These are phyloP conservation scores for Rhodocollybia butyracea DNA, from an alignment of 768 basidiomycete genomes.

Conservation along the genomic window DNA sequence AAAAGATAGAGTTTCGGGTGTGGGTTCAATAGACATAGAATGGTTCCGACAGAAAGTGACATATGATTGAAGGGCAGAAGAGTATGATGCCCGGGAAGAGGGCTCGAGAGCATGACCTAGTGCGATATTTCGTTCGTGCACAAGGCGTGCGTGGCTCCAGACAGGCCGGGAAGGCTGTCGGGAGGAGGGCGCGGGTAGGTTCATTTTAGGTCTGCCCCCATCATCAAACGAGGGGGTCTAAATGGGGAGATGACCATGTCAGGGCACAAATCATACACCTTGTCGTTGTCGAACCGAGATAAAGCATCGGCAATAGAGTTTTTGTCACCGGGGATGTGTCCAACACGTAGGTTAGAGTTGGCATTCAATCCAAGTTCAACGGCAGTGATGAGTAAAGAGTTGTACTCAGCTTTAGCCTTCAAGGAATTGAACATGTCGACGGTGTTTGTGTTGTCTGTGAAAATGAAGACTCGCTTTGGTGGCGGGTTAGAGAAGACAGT, in stretches of 20 bases:
- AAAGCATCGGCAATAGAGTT: conserved; percentile 26
- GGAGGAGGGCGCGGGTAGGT: neutral
- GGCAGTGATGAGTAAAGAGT: too few relatives aligned
- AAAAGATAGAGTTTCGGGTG: neutral
- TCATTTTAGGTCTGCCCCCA: neutral
- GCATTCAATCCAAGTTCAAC: conserved; percentile 10
- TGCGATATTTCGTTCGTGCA: neutral
- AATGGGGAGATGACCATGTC: neutral
- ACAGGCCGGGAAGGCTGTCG: neutral
- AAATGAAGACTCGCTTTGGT: too few relatives aligned
- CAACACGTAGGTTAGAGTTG: conserved; percentile 17
- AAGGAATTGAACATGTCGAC: too few relatives aligned
- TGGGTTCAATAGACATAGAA: neutral
- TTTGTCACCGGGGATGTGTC: conserved; percentile 17
- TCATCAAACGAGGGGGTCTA: neutral
- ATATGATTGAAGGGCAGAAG: neutral
- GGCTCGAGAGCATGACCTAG: neutral
- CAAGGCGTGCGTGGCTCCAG: neutral
- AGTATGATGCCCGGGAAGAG: neutral
- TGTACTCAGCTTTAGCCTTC: too few relatives aligned
- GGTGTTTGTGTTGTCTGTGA: too few relatives aligned
- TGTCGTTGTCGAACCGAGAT: conserved; percentile 15
- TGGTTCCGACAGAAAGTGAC: neutral
- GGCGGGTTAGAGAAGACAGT: too few relatives aligned
- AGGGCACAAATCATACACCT: neutral